Evolutionary conservation across 148 eudicot genomes (phyloP).

Genomic region (Fagopyrum tataricum): DNA sequence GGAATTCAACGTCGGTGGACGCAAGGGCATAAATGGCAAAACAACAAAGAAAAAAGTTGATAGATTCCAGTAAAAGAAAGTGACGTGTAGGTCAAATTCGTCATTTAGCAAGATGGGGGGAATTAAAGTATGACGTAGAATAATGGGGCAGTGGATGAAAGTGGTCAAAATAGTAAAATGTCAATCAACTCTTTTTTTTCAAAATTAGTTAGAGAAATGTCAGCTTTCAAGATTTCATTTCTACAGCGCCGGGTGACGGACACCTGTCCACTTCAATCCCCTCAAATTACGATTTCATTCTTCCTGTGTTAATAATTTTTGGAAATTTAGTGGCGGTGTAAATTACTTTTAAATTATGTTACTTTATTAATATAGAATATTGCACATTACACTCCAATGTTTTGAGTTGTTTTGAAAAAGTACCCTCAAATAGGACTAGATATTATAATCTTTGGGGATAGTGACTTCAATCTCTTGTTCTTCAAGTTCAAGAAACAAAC

Average conservation of each 20-base stretch:
- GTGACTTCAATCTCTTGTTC: no score
- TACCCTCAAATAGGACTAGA: no score
- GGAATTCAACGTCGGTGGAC: neutral
- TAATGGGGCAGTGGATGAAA: neutral
- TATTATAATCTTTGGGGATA: no score
- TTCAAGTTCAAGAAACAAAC: no score
- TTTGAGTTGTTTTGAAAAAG: no score
- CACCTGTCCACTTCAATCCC: neutral
- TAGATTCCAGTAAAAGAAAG: neutral
- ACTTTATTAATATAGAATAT: no score
- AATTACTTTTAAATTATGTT: neutral
- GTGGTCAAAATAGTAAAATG: neutral
- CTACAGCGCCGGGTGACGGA: neutral
- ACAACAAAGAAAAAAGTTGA: neutral
- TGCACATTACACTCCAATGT: no score
- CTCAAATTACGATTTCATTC: neutral
- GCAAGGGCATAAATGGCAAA: neutral
- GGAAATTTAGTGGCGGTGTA: neutral
- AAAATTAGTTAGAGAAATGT: neutral
- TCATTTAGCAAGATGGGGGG: neutral
- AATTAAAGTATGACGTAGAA: neutral
- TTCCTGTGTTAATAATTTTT: no score
- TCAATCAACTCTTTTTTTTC: neutral
- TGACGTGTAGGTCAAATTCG: neutral
- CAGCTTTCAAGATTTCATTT: neutral